A percentile compares a stretch with the other conserved stretches of the same genome.
These are phyloP conservation scores for Candida coleopterorum DNA, from an alignment of 805 yeast species.

Conservation along the genomic window DNA sequence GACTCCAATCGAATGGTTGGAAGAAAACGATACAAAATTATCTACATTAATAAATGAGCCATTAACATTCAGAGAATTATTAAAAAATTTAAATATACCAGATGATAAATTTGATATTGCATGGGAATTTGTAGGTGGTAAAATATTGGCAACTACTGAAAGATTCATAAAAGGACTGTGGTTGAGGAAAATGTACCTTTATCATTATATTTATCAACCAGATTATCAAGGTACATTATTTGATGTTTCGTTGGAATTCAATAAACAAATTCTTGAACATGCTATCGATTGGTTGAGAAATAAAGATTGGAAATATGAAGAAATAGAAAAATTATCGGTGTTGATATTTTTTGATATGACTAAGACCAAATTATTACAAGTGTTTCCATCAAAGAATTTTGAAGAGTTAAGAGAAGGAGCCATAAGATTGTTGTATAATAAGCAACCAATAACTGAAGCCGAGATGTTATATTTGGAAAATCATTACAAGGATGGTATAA, in stretches of 20 bases:
- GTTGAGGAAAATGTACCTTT: neutral
- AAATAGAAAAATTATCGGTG: slow-evolving; percentile 9
- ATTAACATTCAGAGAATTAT: slow-evolving; percentile 1
- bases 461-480: slow-evolving; percentile 10
- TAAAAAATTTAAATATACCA: neutral
- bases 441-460: slow-evolving; percentile 7
- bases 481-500: slow-evolving; percentile 1
- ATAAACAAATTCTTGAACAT: neutral
- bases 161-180: neutral
- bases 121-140: neutral
- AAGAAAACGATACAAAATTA: neutral
- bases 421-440: slow-evolving; percentile 1
- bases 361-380: slow-evolving; percentile 10
- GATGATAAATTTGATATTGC: neutral
- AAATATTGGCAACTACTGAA: neutral
- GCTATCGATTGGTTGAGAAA: neutral
- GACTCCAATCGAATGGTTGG: neutral
- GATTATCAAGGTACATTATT: slow-evolving; percentile 1
- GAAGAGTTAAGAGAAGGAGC: slow-evolving; percentile 10
- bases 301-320: slow-evolving; percentile 8
- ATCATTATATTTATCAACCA: slow-evolving; percentile 3
- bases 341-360: slow-evolving; percentile 12
- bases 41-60: neutral
- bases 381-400: slow-evolving; percentile 11
- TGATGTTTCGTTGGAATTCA: neutral